A percentile compares a stretch with the other conserved stretches of the same genome.
phyloP scores from a whole-genome alignment of 345 rosid species.

The Turnera subulata region DNA sequence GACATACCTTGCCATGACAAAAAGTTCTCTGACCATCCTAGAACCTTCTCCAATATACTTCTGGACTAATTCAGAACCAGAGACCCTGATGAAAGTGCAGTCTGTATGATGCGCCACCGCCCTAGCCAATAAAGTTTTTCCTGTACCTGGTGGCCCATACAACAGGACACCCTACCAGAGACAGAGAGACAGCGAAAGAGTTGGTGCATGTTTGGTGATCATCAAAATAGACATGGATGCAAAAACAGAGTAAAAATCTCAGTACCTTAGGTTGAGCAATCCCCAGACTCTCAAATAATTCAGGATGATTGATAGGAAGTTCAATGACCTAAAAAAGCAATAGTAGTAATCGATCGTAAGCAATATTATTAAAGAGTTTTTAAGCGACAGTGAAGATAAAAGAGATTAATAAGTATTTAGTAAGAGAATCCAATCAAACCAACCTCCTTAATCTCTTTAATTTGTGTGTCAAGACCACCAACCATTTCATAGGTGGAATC shows the following conservation, averaged over 20 bases:
- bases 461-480: conserved; percentile 89
- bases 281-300: conserved; percentile 94
- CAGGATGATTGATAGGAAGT: conserved; percentile 98
- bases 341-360: neutral
- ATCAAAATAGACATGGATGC: neutral
- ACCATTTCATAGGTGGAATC: conserved; percentile 99
- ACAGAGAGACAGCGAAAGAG: conserved; percentile 1
- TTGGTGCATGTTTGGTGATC: neutral
- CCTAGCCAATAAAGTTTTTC: conserved; percentile 92
- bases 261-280: conserved; percentile 97
- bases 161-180: conserved; percentile 87
- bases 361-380: no score
- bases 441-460: conserved; percentile 99
- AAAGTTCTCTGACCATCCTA: conserved; percentile 97
- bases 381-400: neutral
- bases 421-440: neutral
- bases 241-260: neutral
- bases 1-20: conserved; percentile 98
- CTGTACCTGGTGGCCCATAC: conserved; percentile 99
- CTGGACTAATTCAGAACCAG: conserved; percentile 95
- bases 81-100: conserved; percentile 98
- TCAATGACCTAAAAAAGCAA: conserved; percentile 71
- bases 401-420: neutral
- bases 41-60: conserved; percentile 99
- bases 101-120: conserved; percentile 99